These are phyloP conservation scores for Dendrobium nobile DNA, from an alignment of 106 monocot species.

Conservation along the genomic window DNA sequence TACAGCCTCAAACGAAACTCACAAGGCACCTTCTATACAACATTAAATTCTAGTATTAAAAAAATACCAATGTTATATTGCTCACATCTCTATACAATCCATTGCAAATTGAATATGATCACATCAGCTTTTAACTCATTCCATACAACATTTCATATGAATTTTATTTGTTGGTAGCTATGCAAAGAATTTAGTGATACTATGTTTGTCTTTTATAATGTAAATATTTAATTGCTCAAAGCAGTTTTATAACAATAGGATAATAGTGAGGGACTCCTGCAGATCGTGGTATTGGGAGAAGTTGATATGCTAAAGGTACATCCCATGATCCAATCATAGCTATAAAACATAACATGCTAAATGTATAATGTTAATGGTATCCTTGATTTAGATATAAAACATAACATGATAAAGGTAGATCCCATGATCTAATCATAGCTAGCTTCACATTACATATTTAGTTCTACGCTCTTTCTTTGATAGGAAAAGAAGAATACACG, in stretches of 20 bases:
- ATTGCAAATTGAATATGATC: background rate
- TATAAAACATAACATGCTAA: too few species aligned
- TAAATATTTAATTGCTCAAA: background rate
- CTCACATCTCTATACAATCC: background rate
- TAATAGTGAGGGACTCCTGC: background rate
- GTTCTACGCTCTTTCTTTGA: too few species aligned
- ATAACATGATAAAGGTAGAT: too few species aligned
- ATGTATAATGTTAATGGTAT: too few species aligned
- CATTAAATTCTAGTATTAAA: background rate
- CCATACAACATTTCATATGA: background rate
- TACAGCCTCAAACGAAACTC: constrained; percentile 75
- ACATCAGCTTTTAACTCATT: background rate
- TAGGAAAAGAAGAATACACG: too few species aligned
- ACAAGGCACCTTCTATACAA: constrained; percentile 71
- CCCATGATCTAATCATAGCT: too few species aligned
- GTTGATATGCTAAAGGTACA: too few species aligned
- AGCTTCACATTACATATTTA: too few species aligned
- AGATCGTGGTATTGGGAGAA: background rate
- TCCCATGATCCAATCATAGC: too few species aligned
- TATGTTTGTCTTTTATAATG: background rate
- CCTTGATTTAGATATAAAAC: too few species aligned
- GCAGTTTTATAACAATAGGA: background rate
- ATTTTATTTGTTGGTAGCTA: background rate
- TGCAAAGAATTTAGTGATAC: background rate
- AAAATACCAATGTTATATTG: background rate